These are phyloP conservation scores for Entomortierella lignicola DNA, from an alignment of 192 early-diverging fungal species.

Conservation along the genomic window DNA sequence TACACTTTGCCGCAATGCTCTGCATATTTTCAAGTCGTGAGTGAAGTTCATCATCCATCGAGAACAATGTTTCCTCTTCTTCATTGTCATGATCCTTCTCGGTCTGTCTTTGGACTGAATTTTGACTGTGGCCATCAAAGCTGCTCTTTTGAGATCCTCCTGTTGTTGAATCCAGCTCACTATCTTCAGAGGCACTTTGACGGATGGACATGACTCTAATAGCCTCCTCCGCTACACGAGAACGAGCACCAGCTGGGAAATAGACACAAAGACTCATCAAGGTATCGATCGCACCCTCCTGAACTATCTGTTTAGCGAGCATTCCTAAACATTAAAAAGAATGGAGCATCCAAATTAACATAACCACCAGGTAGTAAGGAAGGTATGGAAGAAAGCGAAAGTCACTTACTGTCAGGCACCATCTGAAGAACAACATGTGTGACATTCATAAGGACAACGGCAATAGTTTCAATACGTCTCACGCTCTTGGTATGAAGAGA, in stretches of 20 bases:
- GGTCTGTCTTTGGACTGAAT: not conserved
- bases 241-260: constrained; percentile 37
- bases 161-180: not conserved
- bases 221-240: constrained; percentile 35
- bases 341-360: not conserved
- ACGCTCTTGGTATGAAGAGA: constrained; percentile 25
- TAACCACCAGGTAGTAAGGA: not conserved
- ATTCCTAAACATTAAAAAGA: constrained; percentile 6
- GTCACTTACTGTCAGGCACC: constrained; percentile 45
- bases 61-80: constrained; percentile 17
- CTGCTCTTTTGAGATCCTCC: not conserved
- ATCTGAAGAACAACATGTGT: constrained; percentile 38
- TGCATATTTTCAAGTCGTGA: constrained; percentile 51
- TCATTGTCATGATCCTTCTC: not conserved
- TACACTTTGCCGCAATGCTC: constrained; percentile 56
- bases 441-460: constrained; percentile 35
- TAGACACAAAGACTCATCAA: constrained; percentile 50
- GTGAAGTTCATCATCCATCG: constrained; percentile 52
- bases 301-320: constrained; percentile 30
- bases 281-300: constrained; percentile 35
- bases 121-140: not conserved
- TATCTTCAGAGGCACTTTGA: not conserved
- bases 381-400: not conserved
- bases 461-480: constrained; percentile 31
- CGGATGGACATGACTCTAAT: constrained; percentile 9